Conservation (phyloP, 768 basidiomycete species). For the Boletus insuetus region DNA sequence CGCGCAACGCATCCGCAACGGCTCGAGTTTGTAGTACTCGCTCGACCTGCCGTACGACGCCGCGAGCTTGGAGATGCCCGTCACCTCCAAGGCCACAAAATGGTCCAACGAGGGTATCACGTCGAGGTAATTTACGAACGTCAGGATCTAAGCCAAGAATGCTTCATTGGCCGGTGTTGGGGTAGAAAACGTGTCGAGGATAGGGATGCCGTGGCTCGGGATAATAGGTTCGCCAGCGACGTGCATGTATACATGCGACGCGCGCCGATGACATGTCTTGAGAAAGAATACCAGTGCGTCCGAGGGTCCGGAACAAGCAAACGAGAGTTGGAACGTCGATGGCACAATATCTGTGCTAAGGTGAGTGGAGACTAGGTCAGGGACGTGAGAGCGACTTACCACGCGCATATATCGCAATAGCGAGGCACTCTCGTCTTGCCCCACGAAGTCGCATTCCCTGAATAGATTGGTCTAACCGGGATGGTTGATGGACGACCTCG, state of each 20-base stretch:
- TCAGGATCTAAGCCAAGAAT: constrained; percentile 42
- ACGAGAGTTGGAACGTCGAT: constrained; percentile 44
- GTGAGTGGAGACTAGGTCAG: not conserved
- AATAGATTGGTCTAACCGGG: constrained; percentile 18
- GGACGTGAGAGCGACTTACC: constrained; percentile 39
- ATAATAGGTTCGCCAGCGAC: constrained; percentile 42
- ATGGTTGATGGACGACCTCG: constrained; percentile 44
- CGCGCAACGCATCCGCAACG: constrained; percentile 44
- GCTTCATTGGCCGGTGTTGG: constrained; percentile 37
- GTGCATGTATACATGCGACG: constrained; percentile 53
- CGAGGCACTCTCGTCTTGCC: constrained; percentile 49
- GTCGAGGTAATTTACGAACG: constrained; percentile 53
- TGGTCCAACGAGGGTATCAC: constrained; percentile 31
- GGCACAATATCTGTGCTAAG: constrained; percentile 55
- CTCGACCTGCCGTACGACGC: constrained; percentile 47
- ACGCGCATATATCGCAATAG: constrained; percentile 50
- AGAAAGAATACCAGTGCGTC: constrained; percentile 48
- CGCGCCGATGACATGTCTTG: constrained; percentile 56
- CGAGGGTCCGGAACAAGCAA: constrained; percentile 37
- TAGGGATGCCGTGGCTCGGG: constrained; percentile 28
- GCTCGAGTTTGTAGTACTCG: constrained; percentile 51
- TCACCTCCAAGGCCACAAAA: constrained; percentile 65
- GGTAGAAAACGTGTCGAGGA: constrained; percentile 41
- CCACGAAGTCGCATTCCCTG: constrained; percentile 53
- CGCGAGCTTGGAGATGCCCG: constrained; percentile 48